phyloP scores from a whole-genome alignment of 2,329 filamentous ascomycete genomes.

The Septoria petroselini region DNA sequence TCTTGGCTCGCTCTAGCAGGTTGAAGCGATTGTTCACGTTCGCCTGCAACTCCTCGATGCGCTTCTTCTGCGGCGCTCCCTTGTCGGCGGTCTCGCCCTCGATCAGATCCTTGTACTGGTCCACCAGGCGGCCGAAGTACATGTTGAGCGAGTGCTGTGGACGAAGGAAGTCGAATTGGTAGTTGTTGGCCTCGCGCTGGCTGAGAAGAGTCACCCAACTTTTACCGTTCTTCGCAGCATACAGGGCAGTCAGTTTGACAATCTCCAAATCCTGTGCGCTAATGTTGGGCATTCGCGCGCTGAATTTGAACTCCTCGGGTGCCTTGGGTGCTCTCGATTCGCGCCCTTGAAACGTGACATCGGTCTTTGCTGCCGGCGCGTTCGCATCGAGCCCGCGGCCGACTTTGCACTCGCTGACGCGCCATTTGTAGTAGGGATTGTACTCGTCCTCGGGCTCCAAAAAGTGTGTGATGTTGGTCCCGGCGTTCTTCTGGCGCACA shows the following conservation, averaged over 20 bases:
- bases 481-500: conserved; percentile 78
- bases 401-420: conserved; percentile 77
- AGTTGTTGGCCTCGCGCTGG: conserved; percentile 84
- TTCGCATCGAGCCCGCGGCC: conserved; percentile 72
- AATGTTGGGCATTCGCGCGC: conserved; percentile 94
- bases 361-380: conserved; percentile 35
- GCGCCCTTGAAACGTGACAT: conserved; percentile 49
- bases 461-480: conserved; percentile 90
- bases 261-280: conserved; percentile 84
- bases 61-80: conserved; percentile 67
- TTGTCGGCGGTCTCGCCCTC: conserved; percentile 66
- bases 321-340: conserved; percentile 77
- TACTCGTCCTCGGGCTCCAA: conserved; percentile 77
- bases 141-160: conserved; percentile 95
- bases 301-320: conserved; percentile 86
- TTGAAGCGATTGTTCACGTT: conserved; percentile 78
- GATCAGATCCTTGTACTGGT: conserved; percentile 84
- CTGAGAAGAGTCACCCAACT: conserved; percentile 87
- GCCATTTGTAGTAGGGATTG: conserved; percentile 85
- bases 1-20: conserved; percentile 74
- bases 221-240: conserved; percentile 88
- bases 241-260: conserved; percentile 75
- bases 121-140: conserved; percentile 87
- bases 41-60: conserved; percentile 67
- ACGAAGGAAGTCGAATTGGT: conserved; percentile 92